phyloP scores from a whole-genome alignment of 306 rosid genomes.

The Crotalaria pallida region DNA sequence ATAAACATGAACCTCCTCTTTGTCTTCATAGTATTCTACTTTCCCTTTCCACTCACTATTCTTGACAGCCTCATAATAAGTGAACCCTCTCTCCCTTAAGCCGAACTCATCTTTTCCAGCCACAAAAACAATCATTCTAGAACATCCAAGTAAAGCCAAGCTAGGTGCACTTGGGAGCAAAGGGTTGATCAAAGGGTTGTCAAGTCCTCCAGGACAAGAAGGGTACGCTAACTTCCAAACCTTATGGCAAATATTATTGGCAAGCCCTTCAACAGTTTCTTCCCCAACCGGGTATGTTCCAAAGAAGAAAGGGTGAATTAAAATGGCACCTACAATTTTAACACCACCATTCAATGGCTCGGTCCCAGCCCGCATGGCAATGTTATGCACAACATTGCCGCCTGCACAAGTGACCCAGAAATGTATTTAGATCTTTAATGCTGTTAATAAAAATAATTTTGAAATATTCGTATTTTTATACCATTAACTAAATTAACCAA shows the following conservation, averaged over 20 bases:
- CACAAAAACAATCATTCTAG: slow-evolving; percentile 22
- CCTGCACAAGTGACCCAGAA: too few relatives aligned
- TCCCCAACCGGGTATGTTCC: slow-evolving; percentile 26
- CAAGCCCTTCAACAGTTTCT: neutral
- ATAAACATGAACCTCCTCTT: slow-evolving; percentile 22
- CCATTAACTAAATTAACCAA: too few relatives aligned
- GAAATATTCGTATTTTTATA: too few relatives aligned
- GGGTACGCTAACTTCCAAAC: slow-evolving; percentile 39
- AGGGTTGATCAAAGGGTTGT: slow-evolving; percentile 28
- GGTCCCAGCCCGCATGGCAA: slow-evolving; percentile 22
- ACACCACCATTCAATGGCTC: slow-evolving; percentile 32
- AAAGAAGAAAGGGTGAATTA: slow-evolving; percentile 33
- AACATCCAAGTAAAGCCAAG: slow-evolving; percentile 29
- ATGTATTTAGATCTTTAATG: too few relatives aligned
- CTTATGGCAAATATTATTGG: neutral
- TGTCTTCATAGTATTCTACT: slow-evolving; percentile 11
- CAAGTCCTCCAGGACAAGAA: slow-evolving; percentile 8
- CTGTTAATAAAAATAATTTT: too few relatives aligned
- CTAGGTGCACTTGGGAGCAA: slow-evolving; percentile 7
- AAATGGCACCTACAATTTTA: slow-evolving; percentile 20
- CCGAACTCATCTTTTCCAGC: slow-evolving; percentile 21
- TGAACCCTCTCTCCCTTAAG: slow-evolving; percentile 31
- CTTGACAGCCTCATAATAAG: slow-evolving; percentile 20
- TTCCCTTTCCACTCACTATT: slow-evolving; percentile 35
- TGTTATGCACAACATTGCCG: slow-evolving; percentile 37